These are phyloP conservation scores for Apodospora peruviana DNA, from an alignment of 495 filamentous ascomycete genomes.

Conservation along the genomic window DNA sequence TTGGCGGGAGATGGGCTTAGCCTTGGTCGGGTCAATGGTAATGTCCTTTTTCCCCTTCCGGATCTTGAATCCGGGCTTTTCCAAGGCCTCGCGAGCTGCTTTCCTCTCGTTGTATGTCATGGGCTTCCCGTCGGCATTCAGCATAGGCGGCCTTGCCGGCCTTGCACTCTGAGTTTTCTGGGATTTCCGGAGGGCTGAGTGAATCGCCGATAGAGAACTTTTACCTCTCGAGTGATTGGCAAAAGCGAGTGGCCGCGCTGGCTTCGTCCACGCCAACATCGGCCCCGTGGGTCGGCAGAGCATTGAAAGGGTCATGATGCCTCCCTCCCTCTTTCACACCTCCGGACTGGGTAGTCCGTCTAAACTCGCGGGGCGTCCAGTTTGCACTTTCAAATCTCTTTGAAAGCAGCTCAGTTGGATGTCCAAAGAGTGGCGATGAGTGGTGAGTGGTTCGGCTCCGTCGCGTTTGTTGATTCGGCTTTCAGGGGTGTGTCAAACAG, in stretches of 20 bases:
- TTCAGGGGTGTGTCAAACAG: no score
- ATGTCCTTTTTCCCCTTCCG: slow-evolving; percentile 43
- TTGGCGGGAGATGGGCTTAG: slow-evolving; percentile 27
- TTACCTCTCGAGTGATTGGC: background rate
- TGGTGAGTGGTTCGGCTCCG: no score
- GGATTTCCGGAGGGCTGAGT: slow-evolving; percentile 20
- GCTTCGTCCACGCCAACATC: background rate
- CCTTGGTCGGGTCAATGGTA: slow-evolving; percentile 24
- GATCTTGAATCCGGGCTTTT: slow-evolving; percentile 29
- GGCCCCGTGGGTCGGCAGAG: slow-evolving; percentile 16
- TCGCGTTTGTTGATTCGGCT: no score
- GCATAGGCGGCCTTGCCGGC: background rate
- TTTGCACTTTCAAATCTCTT: no score
- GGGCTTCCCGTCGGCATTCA: slow-evolving; percentile 4
- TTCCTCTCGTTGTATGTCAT: slow-evolving; percentile 23
- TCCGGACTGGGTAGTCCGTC: no score
- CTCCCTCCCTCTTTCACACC: no score
- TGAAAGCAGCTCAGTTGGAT: no score
- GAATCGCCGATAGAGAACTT: slow-evolving; percentile 26
- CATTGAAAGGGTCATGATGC: slow-evolving; percentile 18
- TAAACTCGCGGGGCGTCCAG: no score
- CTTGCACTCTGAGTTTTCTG: slow-evolving; percentile 9
- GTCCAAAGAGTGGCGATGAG: no score
- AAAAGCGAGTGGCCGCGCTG: no score
- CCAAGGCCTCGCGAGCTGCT: slow-evolving; percentile 13